Evolutionary conservation across 345 rosid species (phyloP).

Genomic region (Arabidopsis suecica): DNA sequence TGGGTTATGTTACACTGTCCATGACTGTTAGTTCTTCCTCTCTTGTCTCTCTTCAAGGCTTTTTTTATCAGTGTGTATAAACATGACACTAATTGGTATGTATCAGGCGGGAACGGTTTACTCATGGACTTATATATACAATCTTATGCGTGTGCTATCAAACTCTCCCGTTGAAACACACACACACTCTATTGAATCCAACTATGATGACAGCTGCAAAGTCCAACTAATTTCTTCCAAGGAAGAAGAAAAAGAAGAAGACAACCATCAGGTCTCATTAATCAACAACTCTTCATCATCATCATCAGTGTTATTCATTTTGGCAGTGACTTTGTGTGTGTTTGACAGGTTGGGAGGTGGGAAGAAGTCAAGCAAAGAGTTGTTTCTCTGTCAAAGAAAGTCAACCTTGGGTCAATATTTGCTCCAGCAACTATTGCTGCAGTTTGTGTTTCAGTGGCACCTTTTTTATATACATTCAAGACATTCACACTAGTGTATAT

Average conservation of each 20-base stretch:
- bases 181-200: constrained; percentile 34
- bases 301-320: background rate
- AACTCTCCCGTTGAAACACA: constrained; percentile 27
- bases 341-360: constrained; percentile 43
- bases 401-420: constrained; percentile 54
- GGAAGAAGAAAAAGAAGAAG: constrained; percentile 26
- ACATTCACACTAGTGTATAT: background rate
- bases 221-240: constrained; percentile 52
- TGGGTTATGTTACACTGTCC: constrained; percentile 71
- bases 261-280: constrained; percentile 22
- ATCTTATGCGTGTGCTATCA: constrained; percentile 55
- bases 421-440: constrained; percentile 67
- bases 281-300: background rate
- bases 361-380: constrained; percentile 39
- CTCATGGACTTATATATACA: constrained; percentile 63
- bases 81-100: constrained; percentile 11
- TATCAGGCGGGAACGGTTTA: constrained; percentile 63
- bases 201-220: constrained; percentile 41
- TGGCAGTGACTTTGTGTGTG: background rate
- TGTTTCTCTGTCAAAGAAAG: constrained; percentile 34
- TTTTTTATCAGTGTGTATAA: background rate
- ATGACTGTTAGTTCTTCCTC: constrained; percentile 58
- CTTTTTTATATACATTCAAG: background rate
- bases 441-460: constrained; percentile 45
- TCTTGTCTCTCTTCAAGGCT: background rate